phyloP scores from a whole-genome alignment of 2,329 filamentous ascomycete species.

The Fusarium lyarnte region DNA sequence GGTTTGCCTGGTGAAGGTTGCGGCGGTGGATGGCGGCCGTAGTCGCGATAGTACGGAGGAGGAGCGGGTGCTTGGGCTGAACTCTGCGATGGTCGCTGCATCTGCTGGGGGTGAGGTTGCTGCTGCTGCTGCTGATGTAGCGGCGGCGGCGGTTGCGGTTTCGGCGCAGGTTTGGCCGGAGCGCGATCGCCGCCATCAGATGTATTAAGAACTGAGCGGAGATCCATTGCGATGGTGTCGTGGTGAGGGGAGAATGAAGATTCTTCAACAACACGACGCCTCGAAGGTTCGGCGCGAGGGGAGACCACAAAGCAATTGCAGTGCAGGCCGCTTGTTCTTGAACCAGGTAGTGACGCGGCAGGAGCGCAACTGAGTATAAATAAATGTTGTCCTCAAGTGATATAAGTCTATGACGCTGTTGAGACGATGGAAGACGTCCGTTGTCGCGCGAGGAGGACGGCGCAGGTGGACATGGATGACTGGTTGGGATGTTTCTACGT shows the following conservation, averaged over 20 bases:
- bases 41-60: constrained; percentile 61
- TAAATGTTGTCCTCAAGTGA: constrained; percentile 5
- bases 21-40: constrained; percentile 54
- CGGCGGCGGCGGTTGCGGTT: constrained; percentile 48
- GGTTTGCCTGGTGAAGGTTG: constrained; percentile 61
- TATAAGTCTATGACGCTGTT: not conserved
- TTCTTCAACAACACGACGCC: constrained; percentile 30
- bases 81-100: constrained; percentile 54
- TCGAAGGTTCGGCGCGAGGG: constrained; percentile 27
- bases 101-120: constrained; percentile 51
- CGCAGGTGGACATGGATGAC: constrained; percentile 45
- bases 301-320: constrained; percentile 36
- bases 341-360: constrained; percentile 37
- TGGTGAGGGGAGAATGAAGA: constrained; percentile 4
- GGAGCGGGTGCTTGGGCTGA: constrained; percentile 43
- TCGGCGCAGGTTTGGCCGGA: constrained; percentile 47
- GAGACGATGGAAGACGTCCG: constrained; percentile 33
- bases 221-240: constrained; percentile 55
- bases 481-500: constrained; percentile 39
- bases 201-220: constrained; percentile 64
- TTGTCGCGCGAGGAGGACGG: constrained; percentile 41
- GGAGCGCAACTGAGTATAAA: constrained; percentile 6
- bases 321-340: constrained; percentile 27
- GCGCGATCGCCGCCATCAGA: constrained; percentile 57
- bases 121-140: constrained; percentile 38